Base-by-base conservation (phyloP, 208 protist species). In the Wallacemonas sp. region DNA sequence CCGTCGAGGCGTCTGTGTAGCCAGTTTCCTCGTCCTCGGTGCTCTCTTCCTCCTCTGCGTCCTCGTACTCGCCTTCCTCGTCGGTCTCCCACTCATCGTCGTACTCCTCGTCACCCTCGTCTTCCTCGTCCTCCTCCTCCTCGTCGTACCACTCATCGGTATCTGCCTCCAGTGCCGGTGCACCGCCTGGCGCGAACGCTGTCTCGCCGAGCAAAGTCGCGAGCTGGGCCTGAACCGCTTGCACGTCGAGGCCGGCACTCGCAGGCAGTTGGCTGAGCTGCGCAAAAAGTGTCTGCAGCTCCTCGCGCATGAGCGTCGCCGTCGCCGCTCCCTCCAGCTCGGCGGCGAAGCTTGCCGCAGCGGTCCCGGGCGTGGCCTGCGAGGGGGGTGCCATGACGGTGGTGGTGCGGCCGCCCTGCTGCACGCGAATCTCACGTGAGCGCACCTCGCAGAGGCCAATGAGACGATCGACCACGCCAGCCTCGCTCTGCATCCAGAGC, bases 401-500 rank as follows among this genome's bases (percentile, higher is more conserved):
- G 22, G 72, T 39, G 3, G 61, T 64, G n/a, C 66, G 79, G 12
- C 67, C 61, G 14, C 82, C 79, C 38, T 82, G 70, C 36, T 82
- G 76, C 28, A 83, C 66, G 8, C 77, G 74, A 18, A 82, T 36
- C 12, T 42, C 41, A 14, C 70, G 54, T 0, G 65, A 61, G 16
- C 72, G 74, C 64, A 89, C 71, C 70, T 94, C 81, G 67, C 80
- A 85, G n/a, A 94, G 62, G n/a, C 16, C 41, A 41, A 92, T 77
- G 14, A 94, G 67, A 4, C 77, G 76, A 59, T 79, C 50, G 7
- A 91, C 68, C 16, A 94, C 61, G 8, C 70, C 70, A 29, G 73
- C 57, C 62, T 84, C 81, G 22, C 80, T 80, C n/a, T 87, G 72
- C 22, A 95, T 63, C 84, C 84, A 93, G 20, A 91, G 76, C 52